Evolutionary conservation across 2,329 filamentous ascomycete species (phyloP).

Genomic region (Arthroderma uncinatum): DNA sequence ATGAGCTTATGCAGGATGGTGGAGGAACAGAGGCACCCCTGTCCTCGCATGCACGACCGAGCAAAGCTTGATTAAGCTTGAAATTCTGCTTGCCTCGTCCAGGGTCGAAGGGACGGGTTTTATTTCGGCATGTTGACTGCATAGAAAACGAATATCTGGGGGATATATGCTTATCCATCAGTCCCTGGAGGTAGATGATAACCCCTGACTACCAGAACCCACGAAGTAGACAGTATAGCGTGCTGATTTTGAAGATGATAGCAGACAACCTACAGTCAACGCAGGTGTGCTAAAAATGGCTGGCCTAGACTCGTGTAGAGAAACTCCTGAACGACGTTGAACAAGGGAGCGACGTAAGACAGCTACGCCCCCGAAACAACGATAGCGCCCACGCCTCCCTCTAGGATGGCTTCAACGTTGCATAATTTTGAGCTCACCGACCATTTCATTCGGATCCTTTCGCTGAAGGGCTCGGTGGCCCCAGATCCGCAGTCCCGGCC

Average conservation of each 20-base stretch:
- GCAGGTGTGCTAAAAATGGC: neutral
- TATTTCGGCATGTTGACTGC: neutral
- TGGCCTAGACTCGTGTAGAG: neutral
- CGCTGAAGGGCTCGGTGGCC: neutral
- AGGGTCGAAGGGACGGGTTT: neutral
- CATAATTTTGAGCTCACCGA: neutral
- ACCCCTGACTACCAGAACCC: neutral
- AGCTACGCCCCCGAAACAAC: neutral
- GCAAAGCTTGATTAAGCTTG: slow-evolving; percentile 5
- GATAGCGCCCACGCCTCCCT: neutral
- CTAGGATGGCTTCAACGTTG: neutral
- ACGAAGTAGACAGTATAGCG: neutral
- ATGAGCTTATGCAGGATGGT: slow-evolving; percentile 3
- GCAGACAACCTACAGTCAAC: too few relatives aligned
- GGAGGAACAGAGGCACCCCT: neutral
- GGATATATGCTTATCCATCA: neutral
- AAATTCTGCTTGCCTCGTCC: neutral
- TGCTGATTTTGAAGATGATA: neutral
- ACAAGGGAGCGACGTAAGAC: neutral
- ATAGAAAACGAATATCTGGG: neutral
- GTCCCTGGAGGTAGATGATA: neutral
- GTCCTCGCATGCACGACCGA: neutral
- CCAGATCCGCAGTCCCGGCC: neutral
- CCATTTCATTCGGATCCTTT: neutral
- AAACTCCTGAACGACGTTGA: neutral